Percentiles rank a stretch among this genome's conserved stretches.
Conservation (phyloP, 108 stramenopile species). For the Chaetoceros muelleri region DNA sequence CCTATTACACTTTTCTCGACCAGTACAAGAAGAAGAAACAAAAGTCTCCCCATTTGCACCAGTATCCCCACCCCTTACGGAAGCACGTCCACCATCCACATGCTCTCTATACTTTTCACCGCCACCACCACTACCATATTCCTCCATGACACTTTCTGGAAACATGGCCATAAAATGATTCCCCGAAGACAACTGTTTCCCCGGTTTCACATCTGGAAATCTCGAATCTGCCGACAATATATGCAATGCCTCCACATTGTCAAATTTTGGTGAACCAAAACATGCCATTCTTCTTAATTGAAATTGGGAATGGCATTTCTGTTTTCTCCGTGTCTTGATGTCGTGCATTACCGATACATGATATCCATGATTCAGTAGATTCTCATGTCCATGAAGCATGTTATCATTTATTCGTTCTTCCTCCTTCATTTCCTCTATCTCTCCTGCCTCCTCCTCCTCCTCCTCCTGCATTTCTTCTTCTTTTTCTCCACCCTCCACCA, state of each 20-base stretch:
- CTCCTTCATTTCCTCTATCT: neutral
- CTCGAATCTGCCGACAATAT: slow-evolving; percentile 23
- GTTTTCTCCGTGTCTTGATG: neutral
- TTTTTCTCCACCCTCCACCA: slow-evolving; percentile 1
- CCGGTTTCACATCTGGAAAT: slow-evolving; percentile 35
- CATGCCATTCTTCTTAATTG: slow-evolving; percentile 20
- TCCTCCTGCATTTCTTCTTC: slow-evolving; percentile 1
- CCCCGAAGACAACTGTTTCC: slow-evolving; percentile 11
- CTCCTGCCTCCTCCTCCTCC: slow-evolving; percentile 1
- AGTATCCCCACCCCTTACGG: no score
- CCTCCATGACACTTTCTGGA: slow-evolving; percentile 7
- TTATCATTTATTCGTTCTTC: neutral
- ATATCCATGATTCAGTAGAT: neutral
- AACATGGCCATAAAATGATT: slow-evolving; percentile 64
- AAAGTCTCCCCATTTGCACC: no score
- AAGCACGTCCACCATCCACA: no score
- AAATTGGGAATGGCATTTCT: neutral
- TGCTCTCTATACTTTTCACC: neutral
- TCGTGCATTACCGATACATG: no score
- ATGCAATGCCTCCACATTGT: slow-evolving; percentile 25
- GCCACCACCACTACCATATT: neutral
- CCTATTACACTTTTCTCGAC: no score
- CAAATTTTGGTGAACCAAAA: slow-evolving; percentile 47
- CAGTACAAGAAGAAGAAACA: no score
- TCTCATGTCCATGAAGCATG: neutral